A percentile compares a stretch with the other conserved stretches of the same genome.
phyloP scores from a whole-genome alignment of 192 early-diverging fungal genomes.

The Backusella morwellensis region DNA sequence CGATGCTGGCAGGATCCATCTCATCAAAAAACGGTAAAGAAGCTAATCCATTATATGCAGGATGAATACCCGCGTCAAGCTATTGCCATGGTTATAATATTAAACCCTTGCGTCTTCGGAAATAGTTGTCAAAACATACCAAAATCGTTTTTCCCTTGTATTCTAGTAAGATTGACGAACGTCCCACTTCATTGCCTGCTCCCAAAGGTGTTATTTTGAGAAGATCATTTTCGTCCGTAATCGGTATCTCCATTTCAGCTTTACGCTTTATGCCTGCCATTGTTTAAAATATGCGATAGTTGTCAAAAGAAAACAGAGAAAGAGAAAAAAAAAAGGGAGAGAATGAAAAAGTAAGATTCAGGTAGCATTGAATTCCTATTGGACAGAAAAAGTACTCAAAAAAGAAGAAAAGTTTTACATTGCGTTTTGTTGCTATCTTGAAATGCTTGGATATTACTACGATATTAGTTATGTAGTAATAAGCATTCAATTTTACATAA shows the following conservation, averaged over 20 bases:
- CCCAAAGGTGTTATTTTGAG: conserved; percentile 91
- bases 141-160: conserved; percentile 96
- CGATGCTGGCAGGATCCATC: conserved; percentile 85
- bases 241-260: conserved; percentile 48
- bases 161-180: conserved; percentile 89
- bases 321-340: not conserved
- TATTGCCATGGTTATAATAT: conserved; percentile 20
- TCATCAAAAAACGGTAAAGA: conserved; percentile 95
- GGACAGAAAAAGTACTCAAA: not conserved
- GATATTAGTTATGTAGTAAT: not conserved
- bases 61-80: conserved; percentile 97
- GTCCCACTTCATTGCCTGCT: conserved; percentile 96
- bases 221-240: conserved; percentile 76
- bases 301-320: not conserved
- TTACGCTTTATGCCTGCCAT: conserved; percentile 38
- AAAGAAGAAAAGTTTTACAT: not conserved
- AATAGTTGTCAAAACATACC: conserved; percentile 44
- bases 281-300: not conserved
- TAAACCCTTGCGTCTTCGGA: not conserved
- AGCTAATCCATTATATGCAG: conserved; percentile 85
- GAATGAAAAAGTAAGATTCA: no score
- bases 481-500: no score
- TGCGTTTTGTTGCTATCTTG: not conserved
- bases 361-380: not conserved
- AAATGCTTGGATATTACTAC: not conserved